phyloP scores from a whole-genome alignment of 768 basidiomycete genomes.

The Crassisporium funariophilum region DNA sequence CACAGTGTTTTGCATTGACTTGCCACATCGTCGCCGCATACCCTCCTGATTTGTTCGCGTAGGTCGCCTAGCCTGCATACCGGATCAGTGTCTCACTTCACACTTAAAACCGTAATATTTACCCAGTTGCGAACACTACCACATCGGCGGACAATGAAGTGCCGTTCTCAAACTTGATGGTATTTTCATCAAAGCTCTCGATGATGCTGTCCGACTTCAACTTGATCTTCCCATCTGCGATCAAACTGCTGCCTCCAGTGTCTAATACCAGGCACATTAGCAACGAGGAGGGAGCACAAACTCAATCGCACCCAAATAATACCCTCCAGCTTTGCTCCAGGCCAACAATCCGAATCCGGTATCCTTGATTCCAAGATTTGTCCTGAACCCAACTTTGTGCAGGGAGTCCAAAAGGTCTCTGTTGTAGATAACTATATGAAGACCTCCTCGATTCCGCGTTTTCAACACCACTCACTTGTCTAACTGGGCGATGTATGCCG shows the following conservation, averaged over 20 bases:
- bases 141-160: slow-evolving; percentile 52
- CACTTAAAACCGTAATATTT: slow-evolving; percentile 10
- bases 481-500: slow-evolving; percentile 29
- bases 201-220: slow-evolving; percentile 63
- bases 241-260: slow-evolving; percentile 59
- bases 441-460: neutral
- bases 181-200: slow-evolving; percentile 42
- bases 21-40: slow-evolving; percentile 26
- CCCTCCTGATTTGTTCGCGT: slow-evolving; percentile 30
- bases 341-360: slow-evolving; percentile 36
- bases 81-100: neutral
- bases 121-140: slow-evolving; percentile 64
- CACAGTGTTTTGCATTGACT: slow-evolving; percentile 45
- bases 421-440: neutral
- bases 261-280: slow-evolving; percentile 45
- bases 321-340: slow-evolving; percentile 37
- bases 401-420: slow-evolving; percentile 42
- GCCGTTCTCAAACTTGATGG: slow-evolving; percentile 52
- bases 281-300: neutral
- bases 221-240: slow-evolving; percentile 71
- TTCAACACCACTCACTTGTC: slow-evolving; percentile 33
- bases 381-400: slow-evolving; percentile 47
- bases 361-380: slow-evolving; percentile 41
- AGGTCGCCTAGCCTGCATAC: slow-evolving; percentile 48
- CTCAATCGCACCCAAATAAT: slow-evolving; percentile 34